A percentile compares a stretch with the other conserved stretches of the same genome.
Evolutionary conservation across 805 yeast species (phyloP).

Genomic region (Saccharomycopsis sp.): DNA sequence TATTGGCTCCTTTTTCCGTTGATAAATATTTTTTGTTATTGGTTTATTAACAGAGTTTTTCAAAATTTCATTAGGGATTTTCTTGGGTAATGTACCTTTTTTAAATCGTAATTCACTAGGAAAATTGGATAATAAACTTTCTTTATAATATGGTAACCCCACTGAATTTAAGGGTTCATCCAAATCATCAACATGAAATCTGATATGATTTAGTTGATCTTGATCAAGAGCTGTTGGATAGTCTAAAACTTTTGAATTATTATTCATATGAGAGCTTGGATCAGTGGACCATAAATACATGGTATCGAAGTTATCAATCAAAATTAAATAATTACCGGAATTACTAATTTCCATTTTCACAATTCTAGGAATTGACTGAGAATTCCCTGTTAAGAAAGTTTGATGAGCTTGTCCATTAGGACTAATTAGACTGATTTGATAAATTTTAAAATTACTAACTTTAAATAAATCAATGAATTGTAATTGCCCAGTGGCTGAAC

Average conservation of each 20-base stretch:
- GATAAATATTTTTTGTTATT: neutral
- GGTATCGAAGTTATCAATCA: slow-evolving; percentile 53
- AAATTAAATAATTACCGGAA: slow-evolving; percentile 66
- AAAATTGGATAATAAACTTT: slow-evolving; percentile 72
- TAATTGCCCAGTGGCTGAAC: slow-evolving; percentile 70
- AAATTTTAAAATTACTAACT: slow-evolving; percentile 55
- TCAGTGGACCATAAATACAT: slow-evolving; percentile 61
- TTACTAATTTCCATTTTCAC: slow-evolving; percentile 15
- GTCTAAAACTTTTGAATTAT: slow-evolving; percentile 37
- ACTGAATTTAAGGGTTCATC: slow-evolving; percentile 53
- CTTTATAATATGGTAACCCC: slow-evolving; percentile 83
- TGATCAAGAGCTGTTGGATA: slow-evolving; percentile 38
- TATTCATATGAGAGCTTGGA: slow-evolving; percentile 31
- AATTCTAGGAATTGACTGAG: neutral
- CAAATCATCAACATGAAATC: slow-evolving; percentile 30
- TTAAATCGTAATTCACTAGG: slow-evolving; percentile 51
- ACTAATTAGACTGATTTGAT: slow-evolving; percentile 47
- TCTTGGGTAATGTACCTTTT: slow-evolving; percentile 15
- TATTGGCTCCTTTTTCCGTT: slow-evolving; percentile 2
- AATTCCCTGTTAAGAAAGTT: slow-evolving; percentile 25
- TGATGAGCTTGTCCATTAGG: slow-evolving; percentile 41
- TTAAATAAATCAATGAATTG: slow-evolving; percentile 78
- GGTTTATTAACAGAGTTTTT: slow-evolving; percentile 20
- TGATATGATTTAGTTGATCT: slow-evolving; percentile 23
- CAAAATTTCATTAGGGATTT: slow-evolving; percentile 24